phyloP scores from a whole-genome alignment of 805 yeast genomes.

The Diddensiella caesifluorescens region DNA sequence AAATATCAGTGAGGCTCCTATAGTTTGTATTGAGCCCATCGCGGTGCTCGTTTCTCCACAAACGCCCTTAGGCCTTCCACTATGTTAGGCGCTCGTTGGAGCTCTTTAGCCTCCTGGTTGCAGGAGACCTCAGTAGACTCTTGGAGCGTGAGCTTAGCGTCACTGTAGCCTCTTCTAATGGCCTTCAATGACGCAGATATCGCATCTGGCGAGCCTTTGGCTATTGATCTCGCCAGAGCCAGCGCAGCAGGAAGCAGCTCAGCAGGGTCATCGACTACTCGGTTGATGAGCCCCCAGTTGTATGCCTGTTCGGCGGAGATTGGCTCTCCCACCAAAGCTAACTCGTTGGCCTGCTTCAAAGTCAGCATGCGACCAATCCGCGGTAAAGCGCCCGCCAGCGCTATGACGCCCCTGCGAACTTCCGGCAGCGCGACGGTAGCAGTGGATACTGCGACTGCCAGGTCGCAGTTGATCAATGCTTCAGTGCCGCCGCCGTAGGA shows the following conservation, averaged over 20 bases:
- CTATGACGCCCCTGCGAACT: conserved; percentile 25
- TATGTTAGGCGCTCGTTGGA: conserved; percentile 15
- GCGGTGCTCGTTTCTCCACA: conserved; percentile 23
- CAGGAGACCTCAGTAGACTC: conserved; percentile 20
- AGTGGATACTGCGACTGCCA: conserved; percentile 23
- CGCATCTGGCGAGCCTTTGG: conserved; percentile 26
- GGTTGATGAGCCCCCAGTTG: conserved; percentile 25
- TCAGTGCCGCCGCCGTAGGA: conserved; percentile 29
- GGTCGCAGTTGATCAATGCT: conserved; percentile 25
- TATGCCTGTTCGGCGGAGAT: conserved; percentile 24
- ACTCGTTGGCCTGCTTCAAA: conserved; percentile 24
- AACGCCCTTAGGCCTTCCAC: conserved; percentile 25
- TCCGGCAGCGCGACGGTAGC: conserved; percentile 26
- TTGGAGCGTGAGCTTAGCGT: conserved; percentile 13
- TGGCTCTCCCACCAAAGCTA: conserved; percentile 26
- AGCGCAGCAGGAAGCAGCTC: conserved; percentile 24
- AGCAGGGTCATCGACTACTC: conserved; percentile 19
- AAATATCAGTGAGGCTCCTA: too few relatives aligned
- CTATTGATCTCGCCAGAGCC: conserved; percentile 19
- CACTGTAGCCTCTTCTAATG: conserved; percentile 22
- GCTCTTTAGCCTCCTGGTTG: conserved; percentile 13
- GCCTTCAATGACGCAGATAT: conserved; percentile 20
- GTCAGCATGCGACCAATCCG: conserved; percentile 23
- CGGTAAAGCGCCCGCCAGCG: conserved; percentile 28
- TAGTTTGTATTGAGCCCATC: conserved; percentile 21